phyloP scores from a whole-genome alignment of 768 basidiomycete species.

The Coprinopsis strossmayeri region DNA sequence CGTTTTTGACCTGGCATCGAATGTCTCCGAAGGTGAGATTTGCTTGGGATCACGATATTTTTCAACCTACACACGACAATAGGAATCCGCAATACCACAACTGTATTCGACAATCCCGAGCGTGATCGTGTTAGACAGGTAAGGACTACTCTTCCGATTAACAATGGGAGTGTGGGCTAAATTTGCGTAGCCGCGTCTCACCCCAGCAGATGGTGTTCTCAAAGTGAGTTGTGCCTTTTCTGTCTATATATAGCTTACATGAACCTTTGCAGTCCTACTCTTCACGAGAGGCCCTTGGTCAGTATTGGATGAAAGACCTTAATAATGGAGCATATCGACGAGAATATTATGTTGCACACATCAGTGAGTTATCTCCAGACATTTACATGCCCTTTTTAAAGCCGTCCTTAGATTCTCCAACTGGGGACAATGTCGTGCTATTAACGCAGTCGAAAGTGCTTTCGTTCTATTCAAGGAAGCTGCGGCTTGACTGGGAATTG shows the following conservation, averaged over 20 bases:
- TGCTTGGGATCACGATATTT: background rate
- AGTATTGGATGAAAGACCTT: slow-evolving; percentile 95
- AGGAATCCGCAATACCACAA: slow-evolving; percentile 98
- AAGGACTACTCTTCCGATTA: slow-evolving; percentile 19
- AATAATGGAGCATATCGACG: slow-evolving; percentile 82
- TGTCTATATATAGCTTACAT: background rate
- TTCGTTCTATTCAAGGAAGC: slow-evolving; percentile 78
- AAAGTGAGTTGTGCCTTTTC: slow-evolving; percentile 44
- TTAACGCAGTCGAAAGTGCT: slow-evolving; percentile 76
- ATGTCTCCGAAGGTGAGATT: slow-evolving; percentile 77
- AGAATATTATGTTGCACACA: slow-evolving; percentile 88
- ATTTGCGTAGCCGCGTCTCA: slow-evolving; percentile 63
- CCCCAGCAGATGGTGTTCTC: slow-evolving; percentile 83
- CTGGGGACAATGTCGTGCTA: slow-evolving; percentile 73
- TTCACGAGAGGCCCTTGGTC: slow-evolving; percentile 84
- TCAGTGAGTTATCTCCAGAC: slow-evolving; percentile 45
- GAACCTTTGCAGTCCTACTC: slow-evolving; percentile 70
- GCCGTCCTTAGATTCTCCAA: slow-evolving; percentile 52
- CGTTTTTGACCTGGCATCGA: slow-evolving; percentile 92
- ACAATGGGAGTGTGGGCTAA: background rate
- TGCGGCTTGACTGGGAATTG: slow-evolving; percentile 88
- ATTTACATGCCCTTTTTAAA: background rate
- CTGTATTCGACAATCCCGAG: slow-evolving; percentile 90
- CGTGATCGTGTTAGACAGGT: slow-evolving; percentile 83
- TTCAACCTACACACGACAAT: background rate